phyloP scores from a whole-genome alignment of 306 rosid species.

The Potentilla sterilis region DNA sequence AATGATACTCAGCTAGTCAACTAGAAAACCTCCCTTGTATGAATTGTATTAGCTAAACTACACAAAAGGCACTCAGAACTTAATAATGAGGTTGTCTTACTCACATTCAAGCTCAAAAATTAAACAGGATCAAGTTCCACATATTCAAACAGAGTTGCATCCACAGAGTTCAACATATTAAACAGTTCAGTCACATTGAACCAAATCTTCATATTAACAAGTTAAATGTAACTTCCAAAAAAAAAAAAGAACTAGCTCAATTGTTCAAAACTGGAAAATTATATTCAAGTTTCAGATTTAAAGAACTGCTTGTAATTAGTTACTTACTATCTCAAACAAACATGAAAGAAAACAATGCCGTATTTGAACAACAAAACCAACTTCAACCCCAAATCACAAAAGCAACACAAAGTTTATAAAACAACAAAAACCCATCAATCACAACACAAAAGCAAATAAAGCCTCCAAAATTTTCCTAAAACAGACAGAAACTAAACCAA shows the following conservation, averaged over 20 bases:
- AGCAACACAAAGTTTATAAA: not conserved
- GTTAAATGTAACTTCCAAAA: not conserved
- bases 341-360: not conserved
- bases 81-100: not conserved
- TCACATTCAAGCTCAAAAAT: not conserved
- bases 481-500: not conserved
- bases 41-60: not conserved
- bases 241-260: not conserved
- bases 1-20: too few species aligned
- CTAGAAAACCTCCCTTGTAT: not conserved
- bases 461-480: not conserved
- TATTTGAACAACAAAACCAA: constrained; percentile 1
- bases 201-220: not conserved
- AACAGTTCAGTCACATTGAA: not conserved
- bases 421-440: constrained; percentile 5
- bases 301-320: not conserved
- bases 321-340: not conserved
- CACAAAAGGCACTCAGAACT: too few species aligned
- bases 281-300: not conserved
- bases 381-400: not conserved
- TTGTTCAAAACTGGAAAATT: not conserved
- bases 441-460: not conserved
- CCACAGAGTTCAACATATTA: not conserved
- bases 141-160: not conserved
- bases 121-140: not conserved